These are phyloP conservation scores for Chrysanthemum lavandulifolium DNA, from an alignment of 129 eudicot species.

Conservation along the genomic window DNA sequence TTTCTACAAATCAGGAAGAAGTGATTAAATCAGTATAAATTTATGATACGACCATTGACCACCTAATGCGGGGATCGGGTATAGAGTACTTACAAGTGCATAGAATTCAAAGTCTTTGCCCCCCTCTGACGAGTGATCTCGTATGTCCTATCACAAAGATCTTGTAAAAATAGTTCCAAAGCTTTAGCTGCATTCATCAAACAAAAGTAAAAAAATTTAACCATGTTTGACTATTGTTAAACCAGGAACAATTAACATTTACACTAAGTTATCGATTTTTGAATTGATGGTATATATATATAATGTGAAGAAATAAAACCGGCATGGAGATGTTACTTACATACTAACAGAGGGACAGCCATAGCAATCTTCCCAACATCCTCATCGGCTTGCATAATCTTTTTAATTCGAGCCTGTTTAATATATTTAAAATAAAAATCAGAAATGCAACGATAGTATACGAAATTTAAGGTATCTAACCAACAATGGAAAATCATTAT, in stretches of 20 bases:
- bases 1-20: constrained; percentile 40
- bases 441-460: neutral
- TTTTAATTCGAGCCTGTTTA: constrained; percentile 81
- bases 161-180: constrained; percentile 85
- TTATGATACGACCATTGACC: neutral
- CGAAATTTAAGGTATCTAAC: constrained; percentile 1
- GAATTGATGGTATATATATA: too few species aligned
- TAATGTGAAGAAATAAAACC: neutral
- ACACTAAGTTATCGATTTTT: too few species aligned
- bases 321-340: constrained; percentile 41
- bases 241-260: too few species aligned
- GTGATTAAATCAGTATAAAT: neutral
- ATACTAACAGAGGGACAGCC: constrained; percentile 96
- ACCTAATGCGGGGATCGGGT: neutral
- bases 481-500: neutral
- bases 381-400: constrained; percentile 97
- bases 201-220: neutral
- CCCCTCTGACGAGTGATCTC: constrained; percentile 76
- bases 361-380: constrained; percentile 96
- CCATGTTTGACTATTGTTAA: neutral
- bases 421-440: neutral
- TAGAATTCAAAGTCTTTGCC: constrained; percentile 82
- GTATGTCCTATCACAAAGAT: constrained; percentile 93
- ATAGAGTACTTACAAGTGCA: constrained; percentile 69
- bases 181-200: constrained; percentile 78